Base-by-base conservation (phyloP, 1,284 basidiomycete genomes). In the Stereum hirsutum region DNA sequence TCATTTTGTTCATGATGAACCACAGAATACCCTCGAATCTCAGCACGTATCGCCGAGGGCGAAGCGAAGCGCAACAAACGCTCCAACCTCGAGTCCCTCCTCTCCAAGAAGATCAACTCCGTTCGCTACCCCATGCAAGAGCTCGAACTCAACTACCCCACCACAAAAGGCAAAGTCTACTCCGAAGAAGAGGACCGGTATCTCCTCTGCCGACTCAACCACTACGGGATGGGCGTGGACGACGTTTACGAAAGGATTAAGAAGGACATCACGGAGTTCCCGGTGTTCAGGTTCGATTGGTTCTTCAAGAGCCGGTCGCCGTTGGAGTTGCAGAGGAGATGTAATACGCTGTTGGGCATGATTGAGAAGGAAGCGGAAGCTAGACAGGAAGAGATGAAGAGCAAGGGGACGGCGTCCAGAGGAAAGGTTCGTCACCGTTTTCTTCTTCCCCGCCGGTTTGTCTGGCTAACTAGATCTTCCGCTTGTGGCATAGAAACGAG, bases 221-320 rank as follows among this genome's bases (percentile, higher is more conserved):
- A 96, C 65, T 95, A 99, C 58, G 94, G 94, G 11, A 82, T 99
- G 68, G 81, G 84, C 43, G 72, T 80, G 24, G 94, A 97, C 45
- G 93, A 97, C 56, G 87, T 92, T 30, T 98, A 93, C 58, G 95
- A 99, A 57, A 69, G 83, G 41, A 97, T 99, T 68, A 97, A 97
- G 74, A 81, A 85, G 63, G 95, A 99, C 64, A 91, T 99, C 47
- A 85, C 84, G 31, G 90, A 94, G 61, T 95, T 92, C 65, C 91
- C 92, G 0, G 85, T 93, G n/a, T 99, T 99, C 69, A 72, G 92
- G 42, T 96, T 98, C 55, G 93, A 98, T 59, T 98, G 94, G 94
- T 99, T 98, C 70, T 91, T 99, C 74, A 97, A 97, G 71, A 90
- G 86, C 50, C 71, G 96, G 42, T 93, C 89, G 20, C 84, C 91